phyloP scores from a whole-genome alignment of 2,329 filamentous ascomycete species.

The Verticillium albo-atrum region DNA sequence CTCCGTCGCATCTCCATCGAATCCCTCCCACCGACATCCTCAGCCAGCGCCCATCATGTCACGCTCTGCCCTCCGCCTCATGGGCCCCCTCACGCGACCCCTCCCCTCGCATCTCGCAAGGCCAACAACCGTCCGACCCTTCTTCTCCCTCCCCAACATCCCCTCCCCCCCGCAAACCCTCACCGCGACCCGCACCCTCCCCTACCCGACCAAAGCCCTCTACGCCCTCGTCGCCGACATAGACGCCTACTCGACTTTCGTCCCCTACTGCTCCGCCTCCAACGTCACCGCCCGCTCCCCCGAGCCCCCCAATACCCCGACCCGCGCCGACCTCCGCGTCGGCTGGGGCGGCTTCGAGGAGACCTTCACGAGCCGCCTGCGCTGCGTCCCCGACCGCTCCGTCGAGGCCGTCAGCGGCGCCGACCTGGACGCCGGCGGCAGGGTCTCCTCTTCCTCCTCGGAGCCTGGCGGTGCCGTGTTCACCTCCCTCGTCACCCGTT shows the following conservation, averaged over 20 bases:
- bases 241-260: constrained; percentile 75
- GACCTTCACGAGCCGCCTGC: constrained; percentile 73
- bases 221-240: constrained; percentile 89
- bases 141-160: constrained; percentile 16
- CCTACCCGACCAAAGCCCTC: constrained; percentile 65
- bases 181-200: constrained; percentile 69
- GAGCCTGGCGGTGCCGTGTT: constrained; percentile 46
- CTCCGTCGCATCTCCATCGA: not conserved
- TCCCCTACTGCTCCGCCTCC: constrained; percentile 84
- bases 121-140: constrained; percentile 1
- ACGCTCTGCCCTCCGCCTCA: constrained; percentile 3
- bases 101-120: not conserved
- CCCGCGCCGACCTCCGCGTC: constrained; percentile 72
- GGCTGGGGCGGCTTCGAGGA: constrained; percentile 84
- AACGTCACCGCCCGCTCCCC: constrained; percentile 57
- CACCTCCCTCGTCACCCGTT: constrained; percentile 64
- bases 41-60: not conserved
- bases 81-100: not conserved
- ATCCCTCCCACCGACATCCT: not conserved
- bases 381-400: constrained; percentile 66
- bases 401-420: constrained; percentile 76
- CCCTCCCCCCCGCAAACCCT: constrained; percentile 52
- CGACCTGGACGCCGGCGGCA: constrained; percentile 29
- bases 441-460: constrained; percentile 14
- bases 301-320: constrained; percentile 48